phyloP scores from a whole-genome alignment of 164 flowering plant genomes.

The Warburgia ugandensis region DNA sequence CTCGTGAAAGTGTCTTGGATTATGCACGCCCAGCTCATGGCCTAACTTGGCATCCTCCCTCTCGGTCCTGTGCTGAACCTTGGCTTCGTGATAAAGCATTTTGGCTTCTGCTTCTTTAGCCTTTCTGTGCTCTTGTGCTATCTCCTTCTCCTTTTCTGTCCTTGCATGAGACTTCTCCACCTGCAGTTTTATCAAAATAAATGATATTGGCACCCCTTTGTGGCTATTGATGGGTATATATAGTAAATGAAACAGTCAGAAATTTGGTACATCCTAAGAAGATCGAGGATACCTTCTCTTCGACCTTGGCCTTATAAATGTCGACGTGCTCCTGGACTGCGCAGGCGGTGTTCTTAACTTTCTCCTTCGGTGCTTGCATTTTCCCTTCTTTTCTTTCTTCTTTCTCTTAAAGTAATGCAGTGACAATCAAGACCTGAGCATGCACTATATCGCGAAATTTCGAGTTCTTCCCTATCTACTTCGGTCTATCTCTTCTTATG shows the following conservation, averaged over 20 bases:
- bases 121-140: constrained; percentile 51
- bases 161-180: constrained; percentile 54
- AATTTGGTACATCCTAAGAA: too few species aligned
- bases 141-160: constrained; percentile 39
- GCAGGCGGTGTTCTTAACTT: constrained; percentile 50
- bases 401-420: too few species aligned
- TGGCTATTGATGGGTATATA: too few species aligned
- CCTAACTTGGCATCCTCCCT: constrained; percentile 18
- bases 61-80: constrained; percentile 38
- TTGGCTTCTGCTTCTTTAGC: constrained; percentile 65
- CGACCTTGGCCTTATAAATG: constrained; percentile 42
- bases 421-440: too few species aligned
- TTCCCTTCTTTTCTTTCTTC: neutral
- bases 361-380: constrained; percentile 59
- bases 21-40: too few species aligned
- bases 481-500: too few species aligned
- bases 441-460: too few species aligned
- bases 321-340: constrained; percentile 41
- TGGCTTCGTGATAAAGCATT: constrained; percentile 43
- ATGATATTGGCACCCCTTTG: too few species aligned
- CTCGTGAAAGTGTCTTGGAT: too few species aligned
- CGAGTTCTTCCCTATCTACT: too few species aligned
- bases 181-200: too few species aligned
- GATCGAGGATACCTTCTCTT: constrained; percentile 77
- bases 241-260: too few species aligned